These are phyloP conservation scores for Lactarius psammicola DNA, from an alignment of 768 basidiomycete genomes.

Conservation along the genomic window DNA sequence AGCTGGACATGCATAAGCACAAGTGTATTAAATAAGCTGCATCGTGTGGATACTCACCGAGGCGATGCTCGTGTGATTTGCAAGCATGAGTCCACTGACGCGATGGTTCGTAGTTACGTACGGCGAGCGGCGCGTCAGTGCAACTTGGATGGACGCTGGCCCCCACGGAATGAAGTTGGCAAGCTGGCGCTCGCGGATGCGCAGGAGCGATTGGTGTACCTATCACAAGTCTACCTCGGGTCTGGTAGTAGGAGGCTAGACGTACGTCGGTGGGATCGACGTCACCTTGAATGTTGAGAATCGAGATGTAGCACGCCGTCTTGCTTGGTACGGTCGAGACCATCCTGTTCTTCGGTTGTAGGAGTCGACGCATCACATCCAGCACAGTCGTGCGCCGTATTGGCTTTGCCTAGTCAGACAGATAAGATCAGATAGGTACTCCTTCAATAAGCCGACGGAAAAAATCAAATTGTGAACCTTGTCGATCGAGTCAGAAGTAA, in stretches of 20 bases:
- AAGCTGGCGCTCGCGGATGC: conserved; percentile 93
- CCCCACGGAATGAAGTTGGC: conserved; percentile 99
- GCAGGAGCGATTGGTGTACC: conserved; percentile 96
- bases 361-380: conserved; percentile 95
- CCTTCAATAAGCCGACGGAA: neutral
- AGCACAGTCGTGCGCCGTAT: conserved; percentile 95
- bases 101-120: conserved; percentile 88
- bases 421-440: conserved; percentile 11
- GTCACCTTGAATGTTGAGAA: conserved; percentile 96
- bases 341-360: conserved; percentile 99
- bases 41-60: conserved; percentile 56
- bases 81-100: conserved; percentile 97
- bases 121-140: conserved; percentile 86
- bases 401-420: conserved; percentile 72
- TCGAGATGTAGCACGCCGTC: conserved; percentile 94
- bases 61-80: conserved; percentile 98
- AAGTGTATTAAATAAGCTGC: neutral
- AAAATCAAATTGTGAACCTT: conserved; percentile 53
- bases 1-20: conserved; percentile 49
- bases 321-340: conserved; percentile 92
- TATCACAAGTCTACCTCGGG: conserved; percentile 35
- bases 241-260: conserved; percentile 16
- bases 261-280: conserved; percentile 95
- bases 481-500: conserved; percentile 95
- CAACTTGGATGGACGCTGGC: conserved; percentile 96